These are phyloP conservation scores for Physcia stellaris DNA, from an alignment of 495 filamentous ascomycete genomes.

Conservation along the genomic window DNA sequence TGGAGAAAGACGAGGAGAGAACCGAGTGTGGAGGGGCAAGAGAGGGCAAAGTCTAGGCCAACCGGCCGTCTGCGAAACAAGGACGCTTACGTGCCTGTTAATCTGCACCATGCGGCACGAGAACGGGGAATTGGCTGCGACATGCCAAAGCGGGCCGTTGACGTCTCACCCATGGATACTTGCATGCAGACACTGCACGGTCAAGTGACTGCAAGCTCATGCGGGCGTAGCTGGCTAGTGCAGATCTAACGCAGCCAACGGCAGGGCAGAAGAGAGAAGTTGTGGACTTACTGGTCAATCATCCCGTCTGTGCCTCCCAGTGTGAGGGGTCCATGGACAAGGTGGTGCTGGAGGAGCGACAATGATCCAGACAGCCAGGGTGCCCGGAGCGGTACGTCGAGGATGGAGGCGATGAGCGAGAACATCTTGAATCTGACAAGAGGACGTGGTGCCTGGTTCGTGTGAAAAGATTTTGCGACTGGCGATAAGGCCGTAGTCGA, in stretches of 20 bases:
- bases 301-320: conserved; percentile 61
- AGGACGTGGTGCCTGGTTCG: conserved; percentile 32
- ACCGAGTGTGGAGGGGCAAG: too few relatives aligned
- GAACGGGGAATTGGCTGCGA: conserved; percentile 20
- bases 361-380: conserved; percentile 68
- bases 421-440: conserved; percentile 62
- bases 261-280: conserved; percentile 15
- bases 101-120: conserved; percentile 21
- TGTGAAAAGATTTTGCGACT: conserved; percentile 2
- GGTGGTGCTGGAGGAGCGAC: conserved; percentile 57
- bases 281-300: conserved; percentile 72
- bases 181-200: conserved; percentile 24
- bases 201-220: conserved; percentile 59
- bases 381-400: conserved; percentile 65
- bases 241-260: conserved; percentile 15
- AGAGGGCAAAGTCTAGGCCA: conserved; percentile 3
- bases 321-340: conserved; percentile 55
- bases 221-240: conserved; percentile 34
- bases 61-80: not conserved
- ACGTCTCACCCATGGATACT: conserved; percentile 8
- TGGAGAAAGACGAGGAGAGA: too few relatives aligned
- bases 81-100: not conserved
- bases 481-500: conserved; percentile 7
- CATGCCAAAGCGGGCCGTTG: conserved; percentile 10
- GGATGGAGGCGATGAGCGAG: conserved; percentile 51